Evolutionary conservation across 495 filamentous ascomycete genomes (phyloP), one percentile per base, ranked within the genome.

Genomic region (Penicillium canariense): DNA sequence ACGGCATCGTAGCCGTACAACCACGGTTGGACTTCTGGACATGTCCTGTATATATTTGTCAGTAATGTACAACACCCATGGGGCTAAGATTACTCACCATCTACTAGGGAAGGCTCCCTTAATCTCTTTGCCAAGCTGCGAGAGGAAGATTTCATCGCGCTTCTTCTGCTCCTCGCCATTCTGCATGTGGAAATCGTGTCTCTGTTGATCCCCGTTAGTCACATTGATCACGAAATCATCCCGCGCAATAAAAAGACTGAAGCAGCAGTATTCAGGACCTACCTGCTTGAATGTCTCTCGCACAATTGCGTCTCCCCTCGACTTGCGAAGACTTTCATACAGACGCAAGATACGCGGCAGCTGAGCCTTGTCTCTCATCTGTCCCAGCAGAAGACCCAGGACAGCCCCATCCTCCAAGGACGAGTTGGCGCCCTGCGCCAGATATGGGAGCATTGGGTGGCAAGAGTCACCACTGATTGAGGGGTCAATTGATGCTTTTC

Each of bases 391-490:
- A 6, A 70, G 55, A 17, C 79, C 79, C 0, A 81, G 70, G 6
- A 78, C 75, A 17, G 78, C 79, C 5, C 76, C 78, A 52, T 81
- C 78, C 56, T 82, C 79, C 10, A 80, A 59, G n/a, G 77, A 73
- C 18, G 68, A 73, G 35, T 76, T 77, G 26, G 79, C 79, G 23
- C 73, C 72, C 62, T 88, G 85, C 1, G 84, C 84, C 9, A 87
- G 72, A 52, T 88, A 87, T 14, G 85, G 85, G 15, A 88, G 74
- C 74, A 86, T 87, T 9, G 84, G 84, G 54, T 88, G 84, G 50
- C 84, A 87, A 47, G 81, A 76, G 52, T 87, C 85, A 8, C 84
- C 84, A n/a, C 71, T 74, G 31, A 23, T 28, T 5, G 4, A 17
- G 7, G 17, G 31, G 42, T 46, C 22, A 40, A 23, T 6, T 23